These are phyloP conservation scores for Phyllosticta citribraziliensis DNA, from an alignment of 2,329 filamentous ascomycete genomes.

Conservation along the genomic window DNA sequence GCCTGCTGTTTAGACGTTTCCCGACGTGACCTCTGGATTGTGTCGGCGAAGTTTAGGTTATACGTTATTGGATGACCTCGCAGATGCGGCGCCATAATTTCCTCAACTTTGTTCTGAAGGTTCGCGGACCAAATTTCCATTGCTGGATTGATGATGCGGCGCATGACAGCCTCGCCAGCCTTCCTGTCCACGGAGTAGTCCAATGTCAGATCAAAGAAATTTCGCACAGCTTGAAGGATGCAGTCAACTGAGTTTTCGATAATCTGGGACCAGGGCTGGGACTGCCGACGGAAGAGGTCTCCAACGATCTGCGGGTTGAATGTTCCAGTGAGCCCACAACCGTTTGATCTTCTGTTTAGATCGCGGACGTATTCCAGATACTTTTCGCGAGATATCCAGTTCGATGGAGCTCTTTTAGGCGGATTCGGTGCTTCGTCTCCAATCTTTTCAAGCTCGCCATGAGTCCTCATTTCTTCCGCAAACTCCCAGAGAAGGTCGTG, in stretches of 20 bases:
- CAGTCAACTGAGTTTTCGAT: constrained; percentile 26
- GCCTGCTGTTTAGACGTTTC: not conserved
- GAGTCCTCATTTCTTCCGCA: constrained; percentile 27
- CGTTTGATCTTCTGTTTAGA: constrained; percentile 28
- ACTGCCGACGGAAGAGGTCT: constrained; percentile 53
- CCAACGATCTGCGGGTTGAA: constrained; percentile 51
- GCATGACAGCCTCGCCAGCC: constrained; percentile 29
- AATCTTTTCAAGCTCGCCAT: constrained; percentile 32
- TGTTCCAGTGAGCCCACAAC: constrained; percentile 49
- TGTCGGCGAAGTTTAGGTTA: constrained; percentile 35
- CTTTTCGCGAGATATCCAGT: constrained; percentile 22
- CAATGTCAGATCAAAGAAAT: constrained; percentile 28
- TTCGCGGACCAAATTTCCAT: constrained; percentile 28
- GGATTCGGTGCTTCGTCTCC: constrained; percentile 10
- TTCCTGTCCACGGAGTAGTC: constrained; percentile 30
- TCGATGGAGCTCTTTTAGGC: not conserved
- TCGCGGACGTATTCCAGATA: not conserved
- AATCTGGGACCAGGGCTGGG: constrained; percentile 41
- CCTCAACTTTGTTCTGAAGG: constrained; percentile 32
- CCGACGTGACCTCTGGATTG: constrained; percentile 6
- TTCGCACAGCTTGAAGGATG: constrained; percentile 23
- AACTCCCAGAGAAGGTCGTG: constrained; percentile 42
- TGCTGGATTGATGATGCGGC: constrained; percentile 31
- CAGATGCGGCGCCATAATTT: constrained; percentile 38
- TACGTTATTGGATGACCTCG: constrained; percentile 45